Conservation (phyloP, 106 monocot genomes). For the Xerophyta viscosa region DNA sequence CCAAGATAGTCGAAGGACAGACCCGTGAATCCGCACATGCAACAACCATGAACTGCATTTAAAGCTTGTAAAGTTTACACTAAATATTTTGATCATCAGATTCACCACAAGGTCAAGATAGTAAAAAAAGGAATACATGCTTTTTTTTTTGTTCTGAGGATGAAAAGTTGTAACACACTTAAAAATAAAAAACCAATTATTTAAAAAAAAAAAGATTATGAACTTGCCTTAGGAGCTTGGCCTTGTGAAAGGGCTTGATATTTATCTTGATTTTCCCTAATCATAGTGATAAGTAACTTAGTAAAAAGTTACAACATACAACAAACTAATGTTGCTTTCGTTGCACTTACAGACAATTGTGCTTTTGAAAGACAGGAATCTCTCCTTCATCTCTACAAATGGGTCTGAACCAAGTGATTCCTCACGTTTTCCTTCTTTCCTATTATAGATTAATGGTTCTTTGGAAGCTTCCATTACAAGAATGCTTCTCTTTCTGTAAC, state of each 20-base stretch:
- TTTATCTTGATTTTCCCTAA: conserved; percentile 60
- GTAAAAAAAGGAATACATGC: too few relatives aligned
- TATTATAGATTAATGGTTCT: conserved; percentile 28
- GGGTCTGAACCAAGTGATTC: conserved; percentile 26
- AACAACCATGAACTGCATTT: conserved; percentile 90
- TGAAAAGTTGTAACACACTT: neutral
- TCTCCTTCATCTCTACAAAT: conserved; percentile 59
- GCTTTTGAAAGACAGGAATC: conserved; percentile 73
- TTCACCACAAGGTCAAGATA: too few relatives aligned
- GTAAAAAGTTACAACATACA: neutral
- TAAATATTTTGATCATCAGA: neutral
- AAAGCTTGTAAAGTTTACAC: conserved; percentile 8
- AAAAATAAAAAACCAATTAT: neutral
- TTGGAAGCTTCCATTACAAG: conserved; percentile 28
- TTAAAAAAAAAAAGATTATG: neutral
- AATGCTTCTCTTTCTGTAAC: conserved; percentile 29
- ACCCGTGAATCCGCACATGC: conserved; percentile 98
- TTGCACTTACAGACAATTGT: conserved; percentile 61
- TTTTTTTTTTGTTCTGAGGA: too few relatives aligned
- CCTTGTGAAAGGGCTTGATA: conserved; percentile 68
- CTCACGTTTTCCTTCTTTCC: conserved; percentile 17
- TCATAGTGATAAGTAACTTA: conserved; percentile 16
- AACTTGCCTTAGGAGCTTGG: conserved; percentile 76
- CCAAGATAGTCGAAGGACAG: conserved; percentile 80
- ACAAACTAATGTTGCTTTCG: neutral